Evolutionary conservation across 768 basidiomycete species (phyloP).

Genomic region (Mycena venus): DNA sequence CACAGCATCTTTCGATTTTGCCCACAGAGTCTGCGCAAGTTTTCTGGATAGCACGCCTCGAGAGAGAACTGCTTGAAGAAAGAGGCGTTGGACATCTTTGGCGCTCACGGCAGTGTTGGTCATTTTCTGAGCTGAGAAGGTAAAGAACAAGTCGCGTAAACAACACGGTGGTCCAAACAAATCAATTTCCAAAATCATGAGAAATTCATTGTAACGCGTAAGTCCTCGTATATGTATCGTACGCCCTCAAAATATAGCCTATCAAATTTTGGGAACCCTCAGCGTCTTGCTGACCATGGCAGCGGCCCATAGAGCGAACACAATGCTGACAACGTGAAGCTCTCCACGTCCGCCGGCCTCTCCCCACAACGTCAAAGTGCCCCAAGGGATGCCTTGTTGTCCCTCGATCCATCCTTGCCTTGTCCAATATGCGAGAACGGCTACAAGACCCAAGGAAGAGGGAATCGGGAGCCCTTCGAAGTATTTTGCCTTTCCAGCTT

Average conservation of each 20-base stretch:
- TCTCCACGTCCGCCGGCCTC: conserved; percentile 82
- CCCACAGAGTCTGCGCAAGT: conserved; percentile 76
- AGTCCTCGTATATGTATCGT: conserved; percentile 4
- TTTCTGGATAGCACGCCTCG: conserved; percentile 75
- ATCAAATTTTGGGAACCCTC: conserved; percentile 81
- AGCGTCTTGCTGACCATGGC: conserved; percentile 99
- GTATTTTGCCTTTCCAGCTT: conserved; percentile 89
- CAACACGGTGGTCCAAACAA: conserved; percentile 14
- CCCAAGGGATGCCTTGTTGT: conserved; percentile 80
- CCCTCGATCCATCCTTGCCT: conserved; percentile 89
- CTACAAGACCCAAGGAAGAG: conserved; percentile 86
- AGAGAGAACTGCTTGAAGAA: conserved; percentile 84
- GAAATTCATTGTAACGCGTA: conserved; percentile 2
- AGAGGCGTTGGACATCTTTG: conserved; percentile 81
- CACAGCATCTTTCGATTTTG: conserved; percentile 75
- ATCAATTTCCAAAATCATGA: not conserved
- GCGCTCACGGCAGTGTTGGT: conserved; percentile 56
- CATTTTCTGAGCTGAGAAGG: not conserved
- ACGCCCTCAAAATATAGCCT: not conserved
- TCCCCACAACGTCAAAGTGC: conserved; percentile 83
- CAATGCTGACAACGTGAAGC: conserved; percentile 80
- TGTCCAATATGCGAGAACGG: conserved; percentile 84
- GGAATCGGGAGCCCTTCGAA: conserved; percentile 99
- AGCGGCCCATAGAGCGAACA: conserved; percentile 92
- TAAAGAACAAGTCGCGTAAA: conserved; percentile 6